A percentile compares a stretch with the other conserved stretches of the same genome.
Conservation (phyloP, 768 basidiomycete species). For the Collybia sp. region DNA sequence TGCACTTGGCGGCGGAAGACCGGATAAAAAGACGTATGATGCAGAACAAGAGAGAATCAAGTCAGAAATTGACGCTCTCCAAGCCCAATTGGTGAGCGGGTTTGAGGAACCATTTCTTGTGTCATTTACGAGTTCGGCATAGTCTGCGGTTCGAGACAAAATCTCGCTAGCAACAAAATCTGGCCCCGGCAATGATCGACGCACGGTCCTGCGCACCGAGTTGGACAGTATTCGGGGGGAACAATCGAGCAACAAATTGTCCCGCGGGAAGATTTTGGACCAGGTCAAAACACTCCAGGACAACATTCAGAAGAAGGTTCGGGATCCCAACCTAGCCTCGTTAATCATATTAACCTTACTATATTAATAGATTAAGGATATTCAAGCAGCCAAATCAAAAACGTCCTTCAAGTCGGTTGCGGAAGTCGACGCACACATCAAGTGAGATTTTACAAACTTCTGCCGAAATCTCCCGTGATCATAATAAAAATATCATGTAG, state of each 20-base stretch:
- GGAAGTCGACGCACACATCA: conserved; percentile 85
- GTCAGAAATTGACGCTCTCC: conserved; percentile 77
- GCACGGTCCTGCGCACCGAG: conserved; percentile 70
- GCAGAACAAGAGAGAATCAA: conserved; percentile 81
- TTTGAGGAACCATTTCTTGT: too few species aligned
- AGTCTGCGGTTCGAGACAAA: conserved; percentile 75
- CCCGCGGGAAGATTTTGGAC: conserved; percentile 67
- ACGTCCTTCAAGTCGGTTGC: conserved; percentile 72
- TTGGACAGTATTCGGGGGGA: conserved; percentile 73
- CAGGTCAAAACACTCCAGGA: conserved; percentile 81
- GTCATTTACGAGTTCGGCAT: conserved; percentile 4
- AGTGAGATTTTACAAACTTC: conserved; percentile 41
- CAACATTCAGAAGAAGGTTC: conserved; percentile 74
- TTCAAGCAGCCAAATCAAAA: conserved; percentile 79
- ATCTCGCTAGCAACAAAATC: conserved; percentile 59
- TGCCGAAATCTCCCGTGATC: conserved; percentile 7
- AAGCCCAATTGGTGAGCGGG: conserved; percentile 72
- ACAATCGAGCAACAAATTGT: conserved; percentile 73
- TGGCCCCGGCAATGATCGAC: conserved; percentile 65
- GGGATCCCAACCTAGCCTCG: neutral
- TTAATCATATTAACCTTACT: conserved; percentile 2
- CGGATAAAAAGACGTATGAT: conserved; percentile 84
- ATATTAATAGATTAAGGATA: conserved; percentile 67
- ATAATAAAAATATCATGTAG: conserved; percentile 31
- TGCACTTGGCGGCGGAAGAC: conserved; percentile 47